A percentile compares a stretch with the other conserved stretches of the same genome.
Conservation (phyloP, 805 yeast species). For the Kodamaea fukazawae region DNA sequence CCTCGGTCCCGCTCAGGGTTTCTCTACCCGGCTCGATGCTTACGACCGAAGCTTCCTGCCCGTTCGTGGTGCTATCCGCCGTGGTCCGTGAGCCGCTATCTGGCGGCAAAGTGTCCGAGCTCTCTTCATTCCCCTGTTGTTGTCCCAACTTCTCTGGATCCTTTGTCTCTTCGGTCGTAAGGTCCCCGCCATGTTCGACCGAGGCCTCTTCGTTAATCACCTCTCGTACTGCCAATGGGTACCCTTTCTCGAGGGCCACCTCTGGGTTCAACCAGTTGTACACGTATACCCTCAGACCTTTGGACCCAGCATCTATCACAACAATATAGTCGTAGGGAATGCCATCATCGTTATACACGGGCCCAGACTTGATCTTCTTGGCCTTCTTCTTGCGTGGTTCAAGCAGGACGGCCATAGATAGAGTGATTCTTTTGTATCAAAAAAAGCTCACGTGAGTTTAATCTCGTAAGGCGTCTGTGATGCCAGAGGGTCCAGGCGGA, state of each 20-base stretch:
- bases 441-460: neutral
- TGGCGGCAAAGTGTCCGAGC: no score
- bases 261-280: constrained; percentile 53
- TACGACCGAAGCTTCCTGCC: constrained; percentile 4
- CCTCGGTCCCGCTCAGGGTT: constrained; percentile 1
- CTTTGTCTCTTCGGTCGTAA: no score
- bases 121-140: no score
- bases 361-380: constrained; percentile 15
- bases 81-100: no score
- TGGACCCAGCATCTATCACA: constrained; percentile 64
- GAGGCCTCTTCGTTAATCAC: neutral
- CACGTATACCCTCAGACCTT: constrained; percentile 59
- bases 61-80: no score
- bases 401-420: neutral
- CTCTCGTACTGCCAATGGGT: neutral
- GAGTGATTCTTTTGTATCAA: neutral
- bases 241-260: constrained; percentile 21
- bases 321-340: constrained; percentile 59
- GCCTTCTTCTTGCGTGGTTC: constrained; percentile 7
- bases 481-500: no score
- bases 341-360: constrained; percentile 30
- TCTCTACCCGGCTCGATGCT: constrained; percentile 3
- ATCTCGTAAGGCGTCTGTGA: no score
- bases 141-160: neutral
- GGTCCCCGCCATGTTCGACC: no score